phyloP scores from a whole-genome alignment of 805 yeast genomes.

The Kluyveromyces dobzhanskii region DNA sequence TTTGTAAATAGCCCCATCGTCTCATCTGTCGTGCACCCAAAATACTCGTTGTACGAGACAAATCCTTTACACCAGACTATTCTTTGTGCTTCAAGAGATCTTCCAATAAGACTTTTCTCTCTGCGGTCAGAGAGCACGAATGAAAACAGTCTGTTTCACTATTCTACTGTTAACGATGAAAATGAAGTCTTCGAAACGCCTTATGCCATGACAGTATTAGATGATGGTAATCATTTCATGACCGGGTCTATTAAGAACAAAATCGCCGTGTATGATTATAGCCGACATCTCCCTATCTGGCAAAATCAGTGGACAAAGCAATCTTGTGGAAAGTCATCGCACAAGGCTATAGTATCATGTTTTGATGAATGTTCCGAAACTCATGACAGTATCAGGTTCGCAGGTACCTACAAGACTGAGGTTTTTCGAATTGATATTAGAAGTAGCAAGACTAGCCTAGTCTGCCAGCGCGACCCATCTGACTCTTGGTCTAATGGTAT shows the following conservation, averaged over 20 bases:
- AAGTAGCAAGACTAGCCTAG: conserved; percentile 2
- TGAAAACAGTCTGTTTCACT: conserved; percentile 18
- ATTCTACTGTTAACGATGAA: conserved; percentile 22
- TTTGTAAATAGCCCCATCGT: conserved; percentile 28
- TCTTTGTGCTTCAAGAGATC: conserved; percentile 24
- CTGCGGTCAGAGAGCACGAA: conserved; percentile 16
- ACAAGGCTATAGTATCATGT: conserved; percentile 24
- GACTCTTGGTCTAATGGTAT: conserved; percentile 24
- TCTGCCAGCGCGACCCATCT: conserved; percentile 5
- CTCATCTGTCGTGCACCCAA: conserved; percentile 28
- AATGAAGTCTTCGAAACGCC: conserved; percentile 30
- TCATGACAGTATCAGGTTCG: conserved; percentile 5
- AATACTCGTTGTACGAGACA: conserved; percentile 27
- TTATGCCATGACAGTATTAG: conserved; percentile 21
- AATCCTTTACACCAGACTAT: conserved; percentile 16
- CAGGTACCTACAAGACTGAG: conserved; percentile 27
- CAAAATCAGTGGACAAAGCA: conserved; percentile 7
- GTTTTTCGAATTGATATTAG: conserved; percentile 21
- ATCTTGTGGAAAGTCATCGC: conserved; percentile 7
- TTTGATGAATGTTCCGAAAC: conserved; percentile 11
- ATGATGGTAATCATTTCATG: conserved; percentile 16
- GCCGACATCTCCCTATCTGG: conserved; percentile 21
- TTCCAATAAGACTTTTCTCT: conserved; percentile 30
- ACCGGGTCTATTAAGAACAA: conserved; percentile 27
- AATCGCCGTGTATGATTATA: conserved; percentile 26